phyloP scores from a whole-genome alignment of 2,329 filamentous ascomycete species.

The Fusarium virguliforme region DNA sequence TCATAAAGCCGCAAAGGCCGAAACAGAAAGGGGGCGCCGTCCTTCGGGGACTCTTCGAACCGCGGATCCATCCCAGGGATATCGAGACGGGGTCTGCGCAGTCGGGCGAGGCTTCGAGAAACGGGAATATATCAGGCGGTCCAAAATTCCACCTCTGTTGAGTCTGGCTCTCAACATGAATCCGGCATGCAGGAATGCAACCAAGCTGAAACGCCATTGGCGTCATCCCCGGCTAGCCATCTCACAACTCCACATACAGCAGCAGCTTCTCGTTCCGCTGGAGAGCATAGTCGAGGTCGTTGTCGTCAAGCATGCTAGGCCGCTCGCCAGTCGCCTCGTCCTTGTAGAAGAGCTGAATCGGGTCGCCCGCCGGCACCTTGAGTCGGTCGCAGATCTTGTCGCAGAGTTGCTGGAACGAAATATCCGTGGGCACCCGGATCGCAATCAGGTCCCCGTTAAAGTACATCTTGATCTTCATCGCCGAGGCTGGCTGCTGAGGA shows the following conservation, averaged over 20 bases:
- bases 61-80: conserved; percentile 40
- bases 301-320: conserved; percentile 82
- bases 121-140: conserved; percentile 23
- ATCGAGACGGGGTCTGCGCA: conserved; percentile 28
- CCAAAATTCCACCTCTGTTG: conserved; percentile 22
- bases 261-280: conserved; percentile 90
- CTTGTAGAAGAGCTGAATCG: conserved; percentile 86
- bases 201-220: conserved; percentile 44
- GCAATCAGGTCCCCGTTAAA: conserved; percentile 94
- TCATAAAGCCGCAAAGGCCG: conserved; percentile 45
- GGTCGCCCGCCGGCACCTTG: conserved; percentile 78
- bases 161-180: conserved; percentile 30
- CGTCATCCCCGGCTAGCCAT: conserved; percentile 24
- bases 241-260: conserved; percentile 76
- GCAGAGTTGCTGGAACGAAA: conserved; percentile 82
- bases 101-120: conserved; percentile 23
- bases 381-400: conserved; percentile 89
- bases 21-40: conserved; percentile 31
- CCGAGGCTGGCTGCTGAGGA: conserved; percentile 60
- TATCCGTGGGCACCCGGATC: conserved; percentile 87
- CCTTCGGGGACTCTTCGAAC: conserved; percentile 41
- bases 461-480: conserved; percentile 95
- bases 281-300: conserved; percentile 85
- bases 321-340: conserved; percentile 86
- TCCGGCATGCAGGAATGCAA: conserved; percentile 30